These are phyloP conservation scores for Barnettozyma salicaria DNA, from an alignment of 805 yeast genomes.

Conservation along the genomic window DNA sequence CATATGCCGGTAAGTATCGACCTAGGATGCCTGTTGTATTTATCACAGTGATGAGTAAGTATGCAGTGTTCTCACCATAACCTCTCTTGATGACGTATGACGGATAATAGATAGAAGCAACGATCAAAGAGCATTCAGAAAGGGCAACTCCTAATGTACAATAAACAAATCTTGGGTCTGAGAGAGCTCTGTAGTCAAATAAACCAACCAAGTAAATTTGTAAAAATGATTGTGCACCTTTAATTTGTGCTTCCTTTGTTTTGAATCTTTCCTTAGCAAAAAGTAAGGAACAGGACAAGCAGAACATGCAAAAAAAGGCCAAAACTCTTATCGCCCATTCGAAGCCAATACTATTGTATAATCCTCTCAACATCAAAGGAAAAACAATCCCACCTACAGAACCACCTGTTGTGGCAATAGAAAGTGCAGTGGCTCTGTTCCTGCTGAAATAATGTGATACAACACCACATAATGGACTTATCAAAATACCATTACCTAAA, in stretches of 20 bases:
- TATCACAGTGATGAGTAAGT: constrained; percentile 40
- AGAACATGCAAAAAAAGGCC: constrained; percentile 40
- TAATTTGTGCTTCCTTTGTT: constrained; percentile 16
- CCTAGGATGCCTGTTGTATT: constrained; percentile 43
- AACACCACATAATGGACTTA: constrained; percentile 56
- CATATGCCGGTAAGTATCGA: constrained; percentile 38
- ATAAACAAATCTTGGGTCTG: constrained; percentile 38
- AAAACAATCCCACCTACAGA: constrained; percentile 51
- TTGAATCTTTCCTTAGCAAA: constrained; percentile 37
- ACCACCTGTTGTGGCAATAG: constrained; percentile 48
- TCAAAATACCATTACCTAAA: constrained; percentile 51
- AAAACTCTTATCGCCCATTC: constrained; percentile 55
- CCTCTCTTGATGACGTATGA: constrained; percentile 49
- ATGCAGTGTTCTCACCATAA: constrained; percentile 36
- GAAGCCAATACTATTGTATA: constrained; percentile 48
- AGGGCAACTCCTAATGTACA: constrained; percentile 39
- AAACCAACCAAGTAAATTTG: constrained; percentile 26
- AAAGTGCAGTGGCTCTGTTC: constrained; percentile 52
- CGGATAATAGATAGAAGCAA: constrained; percentile 44
- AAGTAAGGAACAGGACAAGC: constrained; percentile 31
- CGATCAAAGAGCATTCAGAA: constrained; percentile 29
- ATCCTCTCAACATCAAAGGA: constrained; percentile 46
- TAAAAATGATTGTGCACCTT: constrained; percentile 7
- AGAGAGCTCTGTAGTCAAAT: constrained; percentile 35
- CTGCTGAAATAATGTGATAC: constrained; percentile 60